phyloP scores from a whole-genome alignment of 108 stramenopile species.

The Cyclotella cryptica region DNA sequence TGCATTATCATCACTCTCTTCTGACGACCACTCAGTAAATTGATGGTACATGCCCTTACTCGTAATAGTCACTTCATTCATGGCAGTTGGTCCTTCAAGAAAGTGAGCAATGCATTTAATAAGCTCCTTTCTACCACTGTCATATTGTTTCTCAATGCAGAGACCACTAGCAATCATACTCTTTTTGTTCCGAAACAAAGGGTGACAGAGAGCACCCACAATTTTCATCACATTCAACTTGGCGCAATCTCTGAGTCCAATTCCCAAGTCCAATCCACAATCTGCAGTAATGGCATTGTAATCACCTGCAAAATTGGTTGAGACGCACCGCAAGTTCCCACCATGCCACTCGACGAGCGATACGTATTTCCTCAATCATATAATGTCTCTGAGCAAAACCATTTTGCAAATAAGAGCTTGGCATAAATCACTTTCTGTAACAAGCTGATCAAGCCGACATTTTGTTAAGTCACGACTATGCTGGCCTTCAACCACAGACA shows the following conservation, averaged over 20 bases:
- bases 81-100: neutral
- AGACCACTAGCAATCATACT: slow-evolving; percentile 20
- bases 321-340: slow-evolving; percentile 9
- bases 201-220: slow-evolving; percentile 26
- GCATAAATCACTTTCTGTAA: neutral
- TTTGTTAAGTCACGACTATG: slow-evolving; percentile 12
- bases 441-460: neutral
- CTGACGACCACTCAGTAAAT: neutral
- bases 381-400: neutral
- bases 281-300: neutral
- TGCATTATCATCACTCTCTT: slow-evolving; percentile 1
- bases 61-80: too few relatives aligned
- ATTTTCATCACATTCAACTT: slow-evolving; percentile 9
- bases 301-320: neutral
- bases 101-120: slow-evolving; percentile 5
- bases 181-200: slow-evolving; percentile 6
- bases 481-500: neutral
- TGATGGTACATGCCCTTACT: too few relatives aligned
- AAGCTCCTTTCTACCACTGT: slow-evolving; percentile 11
- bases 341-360: slow-evolving; percentile 6
- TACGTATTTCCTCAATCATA: slow-evolving; percentile 10
- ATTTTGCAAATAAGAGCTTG: neutral
- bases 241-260: neutral
- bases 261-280: neutral
- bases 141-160: slow-evolving; percentile 22